These are phyloP conservation scores for Leccinum subrobustum DNA, from an alignment of 1,284 basidiomycete genomes.

Conservation along the genomic window DNA sequence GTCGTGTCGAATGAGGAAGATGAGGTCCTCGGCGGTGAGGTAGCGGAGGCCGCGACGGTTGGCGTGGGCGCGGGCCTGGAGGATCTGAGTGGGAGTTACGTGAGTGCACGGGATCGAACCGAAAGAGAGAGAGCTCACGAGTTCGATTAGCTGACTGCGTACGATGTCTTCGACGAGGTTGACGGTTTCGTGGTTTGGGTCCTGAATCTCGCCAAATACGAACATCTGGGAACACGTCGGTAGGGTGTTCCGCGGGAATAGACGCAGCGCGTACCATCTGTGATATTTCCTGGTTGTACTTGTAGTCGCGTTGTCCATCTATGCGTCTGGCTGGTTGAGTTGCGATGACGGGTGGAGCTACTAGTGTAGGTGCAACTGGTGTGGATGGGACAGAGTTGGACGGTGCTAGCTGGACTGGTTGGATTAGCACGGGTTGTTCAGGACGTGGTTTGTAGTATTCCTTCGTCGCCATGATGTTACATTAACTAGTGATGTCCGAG, in stretches of 20 bases:
- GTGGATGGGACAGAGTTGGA: conserved; percentile 26
- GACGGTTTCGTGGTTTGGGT: conserved; percentile 85
- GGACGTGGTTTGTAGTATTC: conserved; percentile 32
- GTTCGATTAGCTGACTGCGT: conserved; percentile 89
- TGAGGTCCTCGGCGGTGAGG: conserved; percentile 90
- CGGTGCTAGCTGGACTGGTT: conserved; percentile 13
- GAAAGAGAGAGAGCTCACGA: conserved; percentile 47
- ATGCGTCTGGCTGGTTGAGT: conserved; percentile 20
- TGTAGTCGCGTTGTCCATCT: conserved; percentile 51
- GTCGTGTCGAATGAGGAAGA: conserved; percentile 95
- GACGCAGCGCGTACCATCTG: conserved; percentile 51
- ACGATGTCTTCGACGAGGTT: conserved; percentile 96
- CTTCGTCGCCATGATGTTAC: conserved; percentile 13
- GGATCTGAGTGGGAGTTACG: conserved; percentile 54
- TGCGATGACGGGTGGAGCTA: conserved; percentile 4
- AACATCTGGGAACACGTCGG: conserved; percentile 68
- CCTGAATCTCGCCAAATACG: conserved; percentile 94
- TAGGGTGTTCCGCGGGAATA: background rate
- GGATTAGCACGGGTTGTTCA: conserved; percentile 23
- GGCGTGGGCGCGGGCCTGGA: conserved; percentile 86
- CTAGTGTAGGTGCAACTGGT: conserved; percentile 14
- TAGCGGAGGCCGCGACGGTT: conserved; percentile 82
- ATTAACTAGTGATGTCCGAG: no score
- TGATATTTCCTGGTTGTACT: conserved; percentile 72
- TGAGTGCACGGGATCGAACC: background rate